phyloP scores from a whole-genome alignment of 345 rosid genomes.

The Moricandia arvensis region DNA sequence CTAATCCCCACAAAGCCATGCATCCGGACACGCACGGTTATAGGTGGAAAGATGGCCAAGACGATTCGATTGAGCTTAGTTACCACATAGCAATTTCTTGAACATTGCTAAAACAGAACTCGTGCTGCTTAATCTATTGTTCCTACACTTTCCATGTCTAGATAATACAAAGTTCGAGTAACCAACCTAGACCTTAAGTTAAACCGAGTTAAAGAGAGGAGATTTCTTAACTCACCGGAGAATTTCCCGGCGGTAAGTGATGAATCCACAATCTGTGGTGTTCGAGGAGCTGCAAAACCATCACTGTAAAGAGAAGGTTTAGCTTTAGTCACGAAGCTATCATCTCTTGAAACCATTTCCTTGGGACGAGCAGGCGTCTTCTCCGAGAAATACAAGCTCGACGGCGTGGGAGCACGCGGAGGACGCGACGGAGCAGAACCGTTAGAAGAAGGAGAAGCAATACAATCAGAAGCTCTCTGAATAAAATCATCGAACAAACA shows the following conservation, averaged over 20 bases:
- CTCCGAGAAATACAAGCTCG: constrained; percentile 32
- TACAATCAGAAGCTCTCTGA: constrained; percentile 81
- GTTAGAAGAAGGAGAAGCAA: constrained; percentile 50
- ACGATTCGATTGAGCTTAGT: no score
- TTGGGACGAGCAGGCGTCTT: constrained; percentile 39
- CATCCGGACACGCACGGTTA: no score
- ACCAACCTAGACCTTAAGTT: background rate
- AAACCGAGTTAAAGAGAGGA: background rate
- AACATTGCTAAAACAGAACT: background rate
- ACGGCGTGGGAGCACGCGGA: no score
- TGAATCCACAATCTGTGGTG: constrained; percentile 60
- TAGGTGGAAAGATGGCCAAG: no score
- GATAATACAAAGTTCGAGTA: background rate
- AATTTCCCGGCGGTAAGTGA: constrained; percentile 48
- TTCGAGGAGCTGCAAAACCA: constrained; percentile 35
- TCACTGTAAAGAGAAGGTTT: constrained; percentile 57
- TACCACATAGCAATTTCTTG: no score
- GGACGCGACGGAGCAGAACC: constrained; percentile 13
- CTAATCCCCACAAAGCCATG: no score
- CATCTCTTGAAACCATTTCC: constrained; percentile 67
- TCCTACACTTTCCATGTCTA: background rate
- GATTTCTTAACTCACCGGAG: constrained; percentile 46
- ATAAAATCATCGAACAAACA: constrained; percentile 69
- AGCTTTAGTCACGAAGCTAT: constrained; percentile 64
- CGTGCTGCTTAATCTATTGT: background rate